Conservation (phyloP, 2,329 filamentous ascomycete genomes). For the Sclerotinia spermophila region DNA sequence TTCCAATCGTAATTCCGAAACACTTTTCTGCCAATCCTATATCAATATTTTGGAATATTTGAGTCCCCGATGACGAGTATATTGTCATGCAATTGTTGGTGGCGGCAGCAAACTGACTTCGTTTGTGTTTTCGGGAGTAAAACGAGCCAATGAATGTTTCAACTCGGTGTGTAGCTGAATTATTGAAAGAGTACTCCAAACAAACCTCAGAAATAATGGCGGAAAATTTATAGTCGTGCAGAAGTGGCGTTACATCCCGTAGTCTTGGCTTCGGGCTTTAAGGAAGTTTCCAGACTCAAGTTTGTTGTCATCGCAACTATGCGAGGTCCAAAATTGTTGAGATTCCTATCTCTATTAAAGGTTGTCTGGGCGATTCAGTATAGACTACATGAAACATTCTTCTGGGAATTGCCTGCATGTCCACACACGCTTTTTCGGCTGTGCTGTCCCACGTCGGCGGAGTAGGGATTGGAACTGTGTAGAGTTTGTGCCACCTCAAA, state of each 20-base stretch:
- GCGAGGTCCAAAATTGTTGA: background rate
- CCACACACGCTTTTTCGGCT: background rate
- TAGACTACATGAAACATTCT: background rate
- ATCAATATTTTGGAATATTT: slow-evolving; percentile 14
- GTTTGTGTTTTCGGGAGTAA: background rate
- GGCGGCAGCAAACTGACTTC: background rate
- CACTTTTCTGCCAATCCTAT: background rate
- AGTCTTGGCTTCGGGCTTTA: background rate
- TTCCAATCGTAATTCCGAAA: background rate
- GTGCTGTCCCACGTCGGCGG: background rate
- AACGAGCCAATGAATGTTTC: background rate
- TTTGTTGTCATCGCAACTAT: slow-evolving; percentile 15
- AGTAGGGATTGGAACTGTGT: background rate
- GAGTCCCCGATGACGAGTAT: background rate
- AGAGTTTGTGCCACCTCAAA: background rate
- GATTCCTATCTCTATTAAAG: background rate
- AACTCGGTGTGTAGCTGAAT: background rate
- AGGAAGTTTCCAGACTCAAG: background rate
- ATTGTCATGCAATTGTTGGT: background rate
- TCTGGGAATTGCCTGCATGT: slow-evolving; percentile 8
- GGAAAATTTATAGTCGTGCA: background rate
- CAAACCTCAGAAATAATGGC: background rate
- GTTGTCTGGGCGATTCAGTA: background rate
- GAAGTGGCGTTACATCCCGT: background rate
- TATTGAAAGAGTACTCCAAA: background rate